These are phyloP conservation scores for Phytopythium kandeliae DNA, from an alignment of 352 stramenopile genomes.

Conservation along the genomic window DNA sequence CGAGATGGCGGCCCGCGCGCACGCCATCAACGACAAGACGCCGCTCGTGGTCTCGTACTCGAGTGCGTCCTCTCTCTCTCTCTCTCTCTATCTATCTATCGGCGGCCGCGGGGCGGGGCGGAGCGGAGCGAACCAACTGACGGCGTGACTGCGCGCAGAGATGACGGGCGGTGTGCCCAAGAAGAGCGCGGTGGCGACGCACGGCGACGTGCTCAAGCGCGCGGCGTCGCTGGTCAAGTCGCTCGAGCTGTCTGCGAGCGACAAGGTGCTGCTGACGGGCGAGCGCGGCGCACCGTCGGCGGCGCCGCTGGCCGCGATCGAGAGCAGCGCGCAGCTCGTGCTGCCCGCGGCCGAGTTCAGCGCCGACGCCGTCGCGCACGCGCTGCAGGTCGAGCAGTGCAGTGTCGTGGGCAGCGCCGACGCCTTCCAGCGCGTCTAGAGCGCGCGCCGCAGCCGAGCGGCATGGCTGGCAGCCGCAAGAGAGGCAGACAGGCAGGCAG, in stretches of 20 bases:
- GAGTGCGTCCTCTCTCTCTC: conserved; percentile 36
- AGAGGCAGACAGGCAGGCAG: no score
- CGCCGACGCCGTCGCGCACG: conserved; percentile 64
- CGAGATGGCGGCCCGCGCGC: conserved; percentile 47
- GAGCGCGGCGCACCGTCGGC: conserved; percentile 61
- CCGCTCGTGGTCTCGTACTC: conserved; percentile 73
- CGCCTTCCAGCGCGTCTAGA: conserved; percentile 72
- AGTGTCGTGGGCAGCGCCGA: conserved; percentile 70
- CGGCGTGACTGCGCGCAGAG: conserved; percentile 24
- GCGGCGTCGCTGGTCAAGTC: conserved; percentile 61
- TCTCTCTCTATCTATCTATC: background rate
- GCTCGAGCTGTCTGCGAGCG: conserved; percentile 62
- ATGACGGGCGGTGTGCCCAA: conserved; percentile 70
- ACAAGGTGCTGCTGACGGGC: conserved; percentile 82
- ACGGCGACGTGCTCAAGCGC: conserved; percentile 77
- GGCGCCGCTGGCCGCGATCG: conserved; percentile 67
- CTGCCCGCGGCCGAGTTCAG: conserved; percentile 67
- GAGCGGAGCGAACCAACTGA: background rate
- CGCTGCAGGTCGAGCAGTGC: conserved; percentile 70
- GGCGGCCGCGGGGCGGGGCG: no score
- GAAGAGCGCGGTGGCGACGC: conserved; percentile 73
- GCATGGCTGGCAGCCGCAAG: no score
- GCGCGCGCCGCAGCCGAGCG: no score
- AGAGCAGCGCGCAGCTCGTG: conserved; percentile 71
- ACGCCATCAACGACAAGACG: conserved; percentile 63